A percentile compares a stretch with the other conserved stretches of the same genome.
Conservation (phyloP, 306 rosid genomes). For the Medicago lupulina region DNA sequence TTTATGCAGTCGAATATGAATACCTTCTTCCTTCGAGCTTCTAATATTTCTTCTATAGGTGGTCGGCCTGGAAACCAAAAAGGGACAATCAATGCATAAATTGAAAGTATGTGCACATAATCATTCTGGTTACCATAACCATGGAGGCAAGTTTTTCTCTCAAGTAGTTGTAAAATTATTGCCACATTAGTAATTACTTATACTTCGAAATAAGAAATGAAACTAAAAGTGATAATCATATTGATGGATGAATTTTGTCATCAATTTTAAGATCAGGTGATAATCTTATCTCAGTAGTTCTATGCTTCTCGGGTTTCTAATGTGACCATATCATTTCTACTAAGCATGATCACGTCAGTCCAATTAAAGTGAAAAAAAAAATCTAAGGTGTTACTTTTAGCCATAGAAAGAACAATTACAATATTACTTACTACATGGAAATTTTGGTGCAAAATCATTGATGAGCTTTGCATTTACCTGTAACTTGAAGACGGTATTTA, state of each 20-base stretch:
- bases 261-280: conserved; percentile 19
- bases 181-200: not conserved
- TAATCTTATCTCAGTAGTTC: conserved; percentile 3
- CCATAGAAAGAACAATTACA: conserved; percentile 11
- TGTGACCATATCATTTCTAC: conserved; percentile 5
- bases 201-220: conserved; percentile 15
- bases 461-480: conserved; percentile 52
- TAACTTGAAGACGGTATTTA: conserved; percentile 83
- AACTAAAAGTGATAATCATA: conserved; percentile 1
- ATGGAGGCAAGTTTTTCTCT: conserved; percentile 18
- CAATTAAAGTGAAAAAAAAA: not conserved
- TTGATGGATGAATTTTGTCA: conserved; percentile 22
- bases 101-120: conserved; percentile 8
- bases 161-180: not conserved
- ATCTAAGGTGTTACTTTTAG: conserved; percentile 1
- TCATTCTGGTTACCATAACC: conserved; percentile 24
- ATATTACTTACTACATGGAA: conserved; percentile 5
- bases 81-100: not conserved
- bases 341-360: not conserved
- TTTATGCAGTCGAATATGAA: conserved; percentile 14
- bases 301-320: conserved; percentile 14
- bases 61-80: conserved; percentile 71
- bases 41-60: conserved; percentile 75
- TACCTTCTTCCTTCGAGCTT: conserved; percentile 76
- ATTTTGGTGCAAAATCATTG: conserved; percentile 16